These are phyloP conservation scores for Colletotrichum sp. DNA, from an alignment of 2,329 filamentous ascomycete species.

Conservation along the genomic window DNA sequence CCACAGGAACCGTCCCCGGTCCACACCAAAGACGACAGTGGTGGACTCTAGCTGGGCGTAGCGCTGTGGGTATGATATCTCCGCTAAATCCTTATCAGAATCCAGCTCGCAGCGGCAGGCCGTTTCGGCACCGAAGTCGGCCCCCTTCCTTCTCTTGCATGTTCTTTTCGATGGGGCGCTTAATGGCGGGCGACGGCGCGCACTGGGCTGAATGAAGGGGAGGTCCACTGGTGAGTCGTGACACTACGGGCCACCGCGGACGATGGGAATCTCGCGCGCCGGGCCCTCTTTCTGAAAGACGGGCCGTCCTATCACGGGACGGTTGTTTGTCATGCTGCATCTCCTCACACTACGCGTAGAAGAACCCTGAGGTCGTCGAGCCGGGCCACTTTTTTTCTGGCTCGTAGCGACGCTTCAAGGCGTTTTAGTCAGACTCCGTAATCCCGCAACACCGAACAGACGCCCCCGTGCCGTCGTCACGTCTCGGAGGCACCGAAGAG, in stretches of 20 bases:
- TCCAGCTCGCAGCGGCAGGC: not conserved
- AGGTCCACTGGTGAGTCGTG: not conserved
- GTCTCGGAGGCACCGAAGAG: conserved; percentile 18
- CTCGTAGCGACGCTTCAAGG: not conserved
- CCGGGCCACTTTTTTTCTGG: not conserved
- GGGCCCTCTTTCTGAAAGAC: not conserved
- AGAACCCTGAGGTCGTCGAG: not conserved
- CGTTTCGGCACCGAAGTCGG: conserved; percentile 11
- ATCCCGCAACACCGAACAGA: not conserved
- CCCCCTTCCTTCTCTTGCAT: not conserved
- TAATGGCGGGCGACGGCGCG: not conserved
- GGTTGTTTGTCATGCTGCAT: not conserved
- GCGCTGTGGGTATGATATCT: not conserved
- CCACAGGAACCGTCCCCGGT: not conserved
- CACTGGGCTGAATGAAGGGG: not conserved
- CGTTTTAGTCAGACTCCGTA: not conserved
- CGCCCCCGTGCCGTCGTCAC: not conserved
- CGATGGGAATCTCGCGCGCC: not conserved
- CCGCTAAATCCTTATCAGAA: conserved; percentile 14
- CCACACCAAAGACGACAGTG: not conserved
- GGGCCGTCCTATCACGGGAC: conserved; percentile 1
- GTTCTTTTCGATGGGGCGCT: not conserved
- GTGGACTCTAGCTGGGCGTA: not conserved
- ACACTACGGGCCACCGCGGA: not conserved
- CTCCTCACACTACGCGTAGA: not conserved